Percentiles rank a stretch among this genome's conserved stretches.
Evolutionary conservation across 192 early-diverging fungal genomes (phyloP).

Genomic region (Linnemannia hyalina): DNA sequence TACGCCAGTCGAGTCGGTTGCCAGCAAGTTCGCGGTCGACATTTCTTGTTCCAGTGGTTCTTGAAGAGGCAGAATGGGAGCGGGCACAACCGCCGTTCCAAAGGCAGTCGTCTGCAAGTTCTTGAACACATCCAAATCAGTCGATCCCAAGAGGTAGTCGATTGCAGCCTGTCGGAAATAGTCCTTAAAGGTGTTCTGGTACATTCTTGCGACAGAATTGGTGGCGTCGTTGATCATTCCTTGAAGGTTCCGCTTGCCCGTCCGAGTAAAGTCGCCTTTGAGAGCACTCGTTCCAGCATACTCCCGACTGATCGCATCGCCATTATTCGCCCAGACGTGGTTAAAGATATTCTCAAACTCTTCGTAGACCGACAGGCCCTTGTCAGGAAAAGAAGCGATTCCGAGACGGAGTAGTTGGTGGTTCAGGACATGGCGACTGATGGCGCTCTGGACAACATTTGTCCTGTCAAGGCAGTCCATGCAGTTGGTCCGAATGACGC

Average conservation of each 20-base stretch:
- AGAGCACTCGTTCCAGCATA: constrained; percentile 85
- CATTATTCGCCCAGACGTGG: constrained; percentile 85
- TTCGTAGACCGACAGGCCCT: constrained; percentile 72
- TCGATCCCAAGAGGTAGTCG: constrained; percentile 65
- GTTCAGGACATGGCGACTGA: constrained; percentile 74
- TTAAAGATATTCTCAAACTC: constrained; percentile 77
- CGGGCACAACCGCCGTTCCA: constrained; percentile 41
- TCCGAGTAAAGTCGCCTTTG: constrained; percentile 84
- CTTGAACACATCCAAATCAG: constrained; percentile 47
- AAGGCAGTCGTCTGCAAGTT: constrained; percentile 52
- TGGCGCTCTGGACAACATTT: constrained; percentile 85
- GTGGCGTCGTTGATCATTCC: constrained; percentile 83
- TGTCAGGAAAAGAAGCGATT: constrained; percentile 73
- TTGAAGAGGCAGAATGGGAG: constrained; percentile 28
- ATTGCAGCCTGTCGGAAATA: constrained; percentile 76
- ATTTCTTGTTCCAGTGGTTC: not conserved
- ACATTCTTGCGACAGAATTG: constrained; percentile 81
- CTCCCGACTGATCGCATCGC: constrained; percentile 81
- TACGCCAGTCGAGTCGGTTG: not conserved
- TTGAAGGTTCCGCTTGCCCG: constrained; percentile 79
- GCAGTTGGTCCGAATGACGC: constrained; percentile 80
- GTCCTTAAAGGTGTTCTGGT: constrained; percentile 81
- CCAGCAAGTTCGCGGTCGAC: not conserved
- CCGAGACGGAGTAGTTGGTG: constrained; percentile 77
- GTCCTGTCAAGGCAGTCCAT: constrained; percentile 99